These are phyloP conservation scores for Arachnomyces sp. DNA, from an alignment of 2,329 filamentous ascomycete genomes.

Conservation along the genomic window DNA sequence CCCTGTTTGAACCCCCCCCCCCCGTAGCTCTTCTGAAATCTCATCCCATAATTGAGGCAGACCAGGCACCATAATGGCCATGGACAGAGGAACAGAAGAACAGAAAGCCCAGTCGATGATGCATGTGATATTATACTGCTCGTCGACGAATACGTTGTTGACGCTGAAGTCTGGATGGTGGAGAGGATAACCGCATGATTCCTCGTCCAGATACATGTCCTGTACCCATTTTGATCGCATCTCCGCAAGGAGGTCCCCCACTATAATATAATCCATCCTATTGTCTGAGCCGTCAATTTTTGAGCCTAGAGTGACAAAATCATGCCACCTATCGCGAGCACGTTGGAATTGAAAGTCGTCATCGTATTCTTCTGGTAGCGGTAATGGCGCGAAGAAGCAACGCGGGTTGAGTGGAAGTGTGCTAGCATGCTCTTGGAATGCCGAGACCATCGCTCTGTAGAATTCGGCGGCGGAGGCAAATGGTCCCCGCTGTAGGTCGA, in stretches of 20 bases:
- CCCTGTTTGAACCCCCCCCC: slow-evolving; percentile 5
- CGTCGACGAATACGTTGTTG: slow-evolving; percentile 32
- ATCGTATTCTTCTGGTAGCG: slow-evolving; percentile 5
- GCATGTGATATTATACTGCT: slow-evolving; percentile 25
- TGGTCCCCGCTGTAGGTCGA: slow-evolving; percentile 15
- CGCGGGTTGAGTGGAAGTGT: slow-evolving; percentile 4
- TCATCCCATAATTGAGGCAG: slow-evolving; percentile 18
- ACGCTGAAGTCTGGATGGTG: slow-evolving; percentile 30
- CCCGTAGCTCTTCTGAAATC: slow-evolving; percentile 2
- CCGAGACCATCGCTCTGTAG: slow-evolving; percentile 15
- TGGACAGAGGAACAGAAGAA: slow-evolving; percentile 15
- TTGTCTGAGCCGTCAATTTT: slow-evolving; percentile 19
- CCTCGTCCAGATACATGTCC: slow-evolving; percentile 5
- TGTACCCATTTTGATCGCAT: slow-evolving; percentile 9
- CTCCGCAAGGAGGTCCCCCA: slow-evolving; percentile 14
- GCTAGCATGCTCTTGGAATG: slow-evolving; percentile 15
- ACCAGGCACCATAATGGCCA: slow-evolving; percentile 15
- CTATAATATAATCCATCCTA: slow-evolving; percentile 19
- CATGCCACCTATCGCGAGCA: slow-evolving; percentile 16
- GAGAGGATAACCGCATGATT: slow-evolving; percentile 12
- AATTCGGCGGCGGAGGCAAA: slow-evolving; percentile 16
- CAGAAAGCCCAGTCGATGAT: slow-evolving; percentile 25
- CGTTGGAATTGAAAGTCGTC: slow-evolving; percentile 9
- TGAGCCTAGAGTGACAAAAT: slow-evolving; percentile 17
- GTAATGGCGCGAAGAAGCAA: slow-evolving; percentile 9